Evolutionary conservation across 768 basidiomycete species (phyloP), one percentile per base, ranked within the genome.

Genomic region (Psilocybe sp.): DNA sequence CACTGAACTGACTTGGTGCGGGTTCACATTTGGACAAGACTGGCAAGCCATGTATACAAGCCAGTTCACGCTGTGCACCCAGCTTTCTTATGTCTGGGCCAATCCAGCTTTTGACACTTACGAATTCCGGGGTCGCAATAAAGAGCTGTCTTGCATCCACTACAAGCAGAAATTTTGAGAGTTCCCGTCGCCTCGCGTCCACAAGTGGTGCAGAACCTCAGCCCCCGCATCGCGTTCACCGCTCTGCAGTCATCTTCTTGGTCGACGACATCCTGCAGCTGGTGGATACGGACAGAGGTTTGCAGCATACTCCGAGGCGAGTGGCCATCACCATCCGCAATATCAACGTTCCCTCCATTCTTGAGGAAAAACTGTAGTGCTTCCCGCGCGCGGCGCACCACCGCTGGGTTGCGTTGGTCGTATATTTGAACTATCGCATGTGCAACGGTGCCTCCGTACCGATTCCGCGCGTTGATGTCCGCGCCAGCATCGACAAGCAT

Each of bases 291-390:
- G 65, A 59, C 55, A 2, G 48, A n/a, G 15, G 34, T 12, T 14
- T 44, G 28, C 44, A 38, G 41, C 4, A 53, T 31, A 5, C 19
- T 47, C 60, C 54, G 5, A 32, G 16, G 13, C 71, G 64, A 41
- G 63, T 61, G 14, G 63, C 70, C 70, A 56, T 75, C 72, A 13
- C 65, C 60, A 50, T 77, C 75, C 23, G 64, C 64, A 15, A 72
- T 66, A 44, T 69, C 69, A 12, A 69, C 56, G 57, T 65, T 76
- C 14, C 76, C 74, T n/a, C 72, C 72, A 58, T 75, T 73, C 0
- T 47, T 55, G 42, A 77, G 51, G 56, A 69, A 75, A 71, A 71
- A 77, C 47, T 64, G 48, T 28, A 75, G 53, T 9, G 68, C 65
- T 20, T 53, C 47, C 1, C 38, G 50, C 4, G 71, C 65, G 16